A percentile compares a stretch with the other conserved stretches of the same genome.
These are phyloP conservation scores for Cryptococcus depauperatus DNA, from an alignment of 1,284 basidiomycete species.

Conservation along the genomic window DNA sequence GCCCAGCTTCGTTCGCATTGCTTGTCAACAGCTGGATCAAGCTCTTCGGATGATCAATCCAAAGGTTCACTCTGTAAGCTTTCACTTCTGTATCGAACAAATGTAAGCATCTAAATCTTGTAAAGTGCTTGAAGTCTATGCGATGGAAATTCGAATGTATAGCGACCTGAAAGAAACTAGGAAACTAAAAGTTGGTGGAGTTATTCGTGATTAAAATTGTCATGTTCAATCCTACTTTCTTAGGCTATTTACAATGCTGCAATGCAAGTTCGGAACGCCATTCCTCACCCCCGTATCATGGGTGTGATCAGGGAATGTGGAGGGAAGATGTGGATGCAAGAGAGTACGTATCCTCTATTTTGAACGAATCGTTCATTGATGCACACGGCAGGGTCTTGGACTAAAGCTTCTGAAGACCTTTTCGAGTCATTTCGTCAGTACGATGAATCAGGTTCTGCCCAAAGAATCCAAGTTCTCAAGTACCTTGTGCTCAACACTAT, in stretches of 20 bases:
- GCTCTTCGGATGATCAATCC: constrained; percentile 45
- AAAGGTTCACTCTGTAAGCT: constrained; percentile 42
- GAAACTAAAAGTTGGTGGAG: constrained; percentile 70
- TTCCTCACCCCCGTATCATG: constrained; percentile 97
- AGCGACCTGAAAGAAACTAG: constrained; percentile 91
- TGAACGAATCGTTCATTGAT: background rate
- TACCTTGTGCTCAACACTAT: constrained; percentile 97
- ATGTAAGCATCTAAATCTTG: constrained; percentile 5
- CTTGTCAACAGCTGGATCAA: constrained; percentile 31
- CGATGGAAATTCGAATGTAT: constrained; percentile 99
- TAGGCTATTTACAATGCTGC: constrained; percentile 96
- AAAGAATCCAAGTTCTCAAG: constrained; percentile 95
- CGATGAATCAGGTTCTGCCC: constrained; percentile 93
- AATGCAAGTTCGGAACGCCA: constrained; percentile 85
- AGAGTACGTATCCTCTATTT: constrained; percentile 58
- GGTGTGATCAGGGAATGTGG: constrained; percentile 98
- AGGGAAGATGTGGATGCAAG: constrained; percentile 99
- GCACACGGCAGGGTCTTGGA: constrained; percentile 70
- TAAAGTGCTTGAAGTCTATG: constrained; percentile 85
- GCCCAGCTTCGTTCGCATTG: too few species aligned
- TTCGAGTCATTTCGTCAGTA: constrained; percentile 99
- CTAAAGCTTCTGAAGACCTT: constrained; percentile 91
- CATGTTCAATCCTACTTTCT: background rate
- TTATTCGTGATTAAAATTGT: background rate
- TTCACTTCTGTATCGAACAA: background rate